These are phyloP conservation scores for Botrytis aclada DNA, from an alignment of 2,329 filamentous ascomycete genomes.

Conservation along the genomic window DNA sequence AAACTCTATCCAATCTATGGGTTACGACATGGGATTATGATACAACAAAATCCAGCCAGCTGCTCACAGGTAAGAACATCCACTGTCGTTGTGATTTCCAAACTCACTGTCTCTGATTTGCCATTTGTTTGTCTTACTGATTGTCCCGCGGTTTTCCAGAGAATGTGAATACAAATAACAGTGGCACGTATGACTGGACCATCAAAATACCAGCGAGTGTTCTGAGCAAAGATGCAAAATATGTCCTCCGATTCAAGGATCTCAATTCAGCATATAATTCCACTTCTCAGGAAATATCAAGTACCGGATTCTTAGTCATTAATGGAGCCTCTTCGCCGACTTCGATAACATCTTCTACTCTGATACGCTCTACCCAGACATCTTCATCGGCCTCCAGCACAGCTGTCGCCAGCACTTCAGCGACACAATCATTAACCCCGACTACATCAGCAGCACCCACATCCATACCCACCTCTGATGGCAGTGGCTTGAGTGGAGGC, in stretches of 20 bases:
- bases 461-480: not conserved
- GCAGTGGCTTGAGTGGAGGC: not conserved
- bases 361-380: not conserved
- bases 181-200: constrained; percentile 3
- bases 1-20: not conserved
- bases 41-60: not conserved
- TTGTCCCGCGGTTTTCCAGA: not conserved
- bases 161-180: not conserved
- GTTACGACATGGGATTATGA: not conserved
- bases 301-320: constrained; percentile 3
- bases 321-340: not conserved
- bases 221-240: constrained; percentile 3
- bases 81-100: not conserved
- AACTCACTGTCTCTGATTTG: not conserved
- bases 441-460: not conserved
- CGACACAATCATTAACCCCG: not conserved
- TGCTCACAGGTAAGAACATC: not conserved
- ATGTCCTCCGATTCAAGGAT: not conserved
- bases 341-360: not conserved
- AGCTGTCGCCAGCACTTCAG: not conserved
- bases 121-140: not conserved
- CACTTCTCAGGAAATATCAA: not conserved
- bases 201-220: not conserved
- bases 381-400: not conserved
- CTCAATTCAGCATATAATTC: not conserved